These are phyloP conservation scores for Marchantia paleacea DNA, from an alignment of 225 moss, liverwort and hornwort species.

Conservation along the genomic window DNA sequence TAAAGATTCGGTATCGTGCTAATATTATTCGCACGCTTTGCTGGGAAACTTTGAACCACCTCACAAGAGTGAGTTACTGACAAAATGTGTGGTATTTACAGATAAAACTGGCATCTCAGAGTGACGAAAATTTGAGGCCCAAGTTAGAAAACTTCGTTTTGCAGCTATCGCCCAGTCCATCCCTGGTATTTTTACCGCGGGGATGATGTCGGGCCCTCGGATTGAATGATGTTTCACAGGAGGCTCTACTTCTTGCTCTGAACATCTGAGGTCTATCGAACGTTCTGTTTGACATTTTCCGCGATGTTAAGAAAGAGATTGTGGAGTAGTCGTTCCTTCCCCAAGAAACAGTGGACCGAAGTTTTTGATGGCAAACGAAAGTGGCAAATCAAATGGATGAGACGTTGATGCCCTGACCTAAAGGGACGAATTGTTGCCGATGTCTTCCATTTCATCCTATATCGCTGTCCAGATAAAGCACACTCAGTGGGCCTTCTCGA, in stretches of 20 bases:
- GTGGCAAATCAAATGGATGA: not conserved
- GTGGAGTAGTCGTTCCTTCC: not conserved
- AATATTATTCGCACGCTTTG: too few relatives aligned
- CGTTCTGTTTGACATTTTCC: not conserved
- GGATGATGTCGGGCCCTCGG: not conserved
- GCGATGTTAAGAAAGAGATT: not conserved
- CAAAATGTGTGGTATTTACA: not conserved
- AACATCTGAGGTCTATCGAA: not conserved
- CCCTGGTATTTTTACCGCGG: conserved; percentile 7
- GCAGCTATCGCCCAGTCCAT: conserved; percentile 24
- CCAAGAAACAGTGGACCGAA: not conserved
- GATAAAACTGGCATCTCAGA: conserved; percentile 12
- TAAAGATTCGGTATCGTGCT: too few relatives aligned
- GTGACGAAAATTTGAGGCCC: conserved; percentile 12
- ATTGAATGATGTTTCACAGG: not conserved
- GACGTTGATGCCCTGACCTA: not conserved
- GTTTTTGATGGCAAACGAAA: not conserved
- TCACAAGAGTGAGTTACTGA: not conserved
- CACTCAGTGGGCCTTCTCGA: not conserved
- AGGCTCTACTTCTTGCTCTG: not conserved
- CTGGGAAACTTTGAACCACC: too few relatives aligned
- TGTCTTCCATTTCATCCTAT: not conserved
- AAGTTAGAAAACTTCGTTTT: conserved; percentile 23
- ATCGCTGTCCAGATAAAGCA: not conserved
- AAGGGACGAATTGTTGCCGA: not conserved